Conservation (phyloP, 768 basidiomycete species). For the Suillus paluster region DNA sequence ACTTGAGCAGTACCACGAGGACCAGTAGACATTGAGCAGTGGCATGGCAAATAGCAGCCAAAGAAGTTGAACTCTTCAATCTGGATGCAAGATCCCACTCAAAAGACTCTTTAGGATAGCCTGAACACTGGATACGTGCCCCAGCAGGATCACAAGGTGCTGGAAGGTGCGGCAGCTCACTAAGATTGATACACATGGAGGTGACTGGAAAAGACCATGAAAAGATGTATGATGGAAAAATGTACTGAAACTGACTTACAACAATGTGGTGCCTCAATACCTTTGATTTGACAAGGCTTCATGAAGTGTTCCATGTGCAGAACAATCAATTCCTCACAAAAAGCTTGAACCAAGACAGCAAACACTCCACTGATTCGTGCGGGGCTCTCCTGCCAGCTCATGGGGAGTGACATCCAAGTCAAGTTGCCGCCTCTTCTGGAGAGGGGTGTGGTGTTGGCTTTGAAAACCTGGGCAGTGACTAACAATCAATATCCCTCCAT, state of each 20-base stretch:
- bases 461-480: slow-evolving; percentile 8
- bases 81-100: neutral
- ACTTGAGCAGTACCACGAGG: neutral
- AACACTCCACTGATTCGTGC: slow-evolving; percentile 6
- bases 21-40: too few species aligned
- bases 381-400: neutral
- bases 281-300: slow-evolving; percentile 5
- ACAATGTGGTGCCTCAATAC: neutral
- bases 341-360: slow-evolving; percentile 12
- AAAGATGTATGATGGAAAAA: neutral
- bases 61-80: neutral
- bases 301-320: slow-evolving; percentile 13
- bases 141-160: neutral
- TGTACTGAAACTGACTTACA: neutral
- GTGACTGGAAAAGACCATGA: neutral
- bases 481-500: slow-evolving; percentile 14
- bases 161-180: slow-evolving; percentile 1
- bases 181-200: neutral
- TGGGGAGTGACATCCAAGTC: slow-evolving; percentile 15
- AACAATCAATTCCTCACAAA: slow-evolving; percentile 15
- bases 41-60: neutral
- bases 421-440: slow-evolving; percentile 6
- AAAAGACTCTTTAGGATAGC: neutral
- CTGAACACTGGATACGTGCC: slow-evolving; percentile 4
- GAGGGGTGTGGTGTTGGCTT: neutral